Evolutionary conservation across 1,284 basidiomycete genomes (phyloP).

Genomic region (Irpex sp.): DNA sequence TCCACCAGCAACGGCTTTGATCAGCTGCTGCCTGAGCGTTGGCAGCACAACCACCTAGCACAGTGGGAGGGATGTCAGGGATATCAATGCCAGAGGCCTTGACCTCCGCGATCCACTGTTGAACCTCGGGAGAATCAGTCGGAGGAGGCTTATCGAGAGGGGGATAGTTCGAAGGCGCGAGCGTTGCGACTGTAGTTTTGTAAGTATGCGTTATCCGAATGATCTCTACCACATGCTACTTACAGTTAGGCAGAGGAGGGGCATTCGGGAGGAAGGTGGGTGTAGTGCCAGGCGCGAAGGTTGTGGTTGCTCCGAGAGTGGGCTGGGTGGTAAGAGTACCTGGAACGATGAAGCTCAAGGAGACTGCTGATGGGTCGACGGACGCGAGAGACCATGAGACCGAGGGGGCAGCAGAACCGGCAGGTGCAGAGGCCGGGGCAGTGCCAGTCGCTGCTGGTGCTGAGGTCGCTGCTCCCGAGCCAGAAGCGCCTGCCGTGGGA

Average conservation of each 20-base stretch:
- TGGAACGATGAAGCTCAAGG: constrained; percentile 41
- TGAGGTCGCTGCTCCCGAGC: constrained; percentile 18
- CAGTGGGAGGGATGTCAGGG: constrained; percentile 44
- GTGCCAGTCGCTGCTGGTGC: constrained; percentile 23
- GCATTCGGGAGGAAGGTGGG: constrained; percentile 43
- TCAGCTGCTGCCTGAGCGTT: constrained; percentile 56
- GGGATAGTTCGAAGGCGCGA: constrained; percentile 59
- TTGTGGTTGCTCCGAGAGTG: constrained; percentile 35
- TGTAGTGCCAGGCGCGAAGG: constrained; percentile 34
- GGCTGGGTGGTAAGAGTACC: constrained; percentile 31
- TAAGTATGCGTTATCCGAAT: background rate
- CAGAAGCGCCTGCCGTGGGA: constrained; percentile 16
- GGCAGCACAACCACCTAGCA: constrained; percentile 55
- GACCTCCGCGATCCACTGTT: constrained; percentile 69
- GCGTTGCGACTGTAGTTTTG: constrained; percentile 29
- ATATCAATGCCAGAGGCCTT: constrained; percentile 46
- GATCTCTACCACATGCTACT: constrained; percentile 8
- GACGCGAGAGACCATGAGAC: constrained; percentile 38
- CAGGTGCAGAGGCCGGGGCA: constrained; percentile 5
- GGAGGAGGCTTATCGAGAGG: constrained; percentile 63
- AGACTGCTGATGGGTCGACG: constrained; percentile 57
- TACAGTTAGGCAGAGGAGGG: constrained; percentile 46
- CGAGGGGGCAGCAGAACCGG: constrained; percentile 15
- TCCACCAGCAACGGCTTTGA: constrained; percentile 75
- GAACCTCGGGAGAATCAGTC: constrained; percentile 61